Evolutionary conservation across 345 rosid species (phyloP).

Genomic region (Syzygium grande): DNA sequence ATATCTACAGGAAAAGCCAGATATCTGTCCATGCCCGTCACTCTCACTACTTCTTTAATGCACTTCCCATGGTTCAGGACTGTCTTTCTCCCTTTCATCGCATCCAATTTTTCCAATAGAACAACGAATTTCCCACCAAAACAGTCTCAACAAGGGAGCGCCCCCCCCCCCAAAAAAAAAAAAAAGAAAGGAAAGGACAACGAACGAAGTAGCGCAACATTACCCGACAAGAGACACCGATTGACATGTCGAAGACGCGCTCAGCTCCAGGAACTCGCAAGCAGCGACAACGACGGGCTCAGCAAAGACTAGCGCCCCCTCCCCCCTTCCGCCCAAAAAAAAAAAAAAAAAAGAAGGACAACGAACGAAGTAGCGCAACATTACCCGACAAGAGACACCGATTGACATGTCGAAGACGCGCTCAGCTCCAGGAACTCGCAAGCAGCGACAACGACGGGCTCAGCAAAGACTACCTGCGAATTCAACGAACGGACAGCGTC

Average conservation of each 20-base stretch:
- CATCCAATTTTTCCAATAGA: neutral
- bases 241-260: conserved; percentile 74
- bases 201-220: conserved; percentile 1
- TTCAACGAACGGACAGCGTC: neutral
- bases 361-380: neutral
- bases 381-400: conserved; percentile 79
- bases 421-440: conserved; percentile 95
- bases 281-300: conserved; percentile 91
- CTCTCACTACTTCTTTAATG: neutral
- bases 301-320: conserved; percentile 52
- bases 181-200: neutral
- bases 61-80: neutral
- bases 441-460: conserved; percentile 84
- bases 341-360: neutral
- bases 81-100: neutral
- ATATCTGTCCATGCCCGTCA: neutral
- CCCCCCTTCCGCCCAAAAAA: no score
- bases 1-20: neutral
- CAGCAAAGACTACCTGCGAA: conserved; percentile 81
- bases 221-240: conserved; percentile 82
- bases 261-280: conserved; percentile 92
- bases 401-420: conserved; percentile 73
- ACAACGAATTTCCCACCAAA: neutral
- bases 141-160: neutral
- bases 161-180: neutral